These are phyloP conservation scores for Lepidium sativum DNA, from an alignment of 345 rosid species.

Conservation along the genomic window DNA sequence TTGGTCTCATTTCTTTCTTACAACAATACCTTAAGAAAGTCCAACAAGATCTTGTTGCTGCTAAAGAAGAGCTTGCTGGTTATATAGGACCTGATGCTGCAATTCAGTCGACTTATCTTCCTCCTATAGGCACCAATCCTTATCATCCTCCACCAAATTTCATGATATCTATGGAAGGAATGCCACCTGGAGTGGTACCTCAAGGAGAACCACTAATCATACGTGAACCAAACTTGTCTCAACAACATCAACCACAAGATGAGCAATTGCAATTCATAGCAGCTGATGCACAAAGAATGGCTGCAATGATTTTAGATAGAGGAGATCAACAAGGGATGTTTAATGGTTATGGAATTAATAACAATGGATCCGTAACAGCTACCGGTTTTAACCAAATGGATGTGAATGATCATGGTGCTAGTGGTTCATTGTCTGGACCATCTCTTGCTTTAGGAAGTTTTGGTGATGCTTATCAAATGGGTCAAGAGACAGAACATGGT, in stretches of 20 bases:
- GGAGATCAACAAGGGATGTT: conserved; percentile 43
- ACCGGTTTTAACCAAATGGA: conserved; percentile 37
- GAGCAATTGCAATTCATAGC: conserved; percentile 44
- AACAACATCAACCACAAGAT: conserved; percentile 29
- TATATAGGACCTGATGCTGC: conserved; percentile 47
- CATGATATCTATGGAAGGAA: conserved; percentile 48
- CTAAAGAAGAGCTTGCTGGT: conserved; percentile 50
- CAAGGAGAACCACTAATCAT: conserved; percentile 31
- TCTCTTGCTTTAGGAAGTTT: conserved; percentile 48
- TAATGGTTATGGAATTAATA: conserved; percentile 26
- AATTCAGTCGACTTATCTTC: conserved; percentile 27
- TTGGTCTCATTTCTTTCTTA: conserved; percentile 53
- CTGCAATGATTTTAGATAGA: conserved; percentile 37
- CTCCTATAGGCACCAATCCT: conserved; percentile 28
- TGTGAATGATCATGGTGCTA: conserved; percentile 24
- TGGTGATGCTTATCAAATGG: conserved; percentile 42
- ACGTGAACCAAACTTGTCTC: conserved; percentile 27
- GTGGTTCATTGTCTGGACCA: conserved; percentile 31
- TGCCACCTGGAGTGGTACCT: conserved; percentile 29
- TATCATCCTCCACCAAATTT: conserved; percentile 33
- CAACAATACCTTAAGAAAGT: conserved; percentile 54
- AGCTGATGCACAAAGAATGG: conserved; percentile 41
- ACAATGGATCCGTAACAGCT: conserved; percentile 27
- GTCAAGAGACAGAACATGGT: conserved; percentile 30
- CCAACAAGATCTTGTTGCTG: conserved; percentile 39